phyloP scores from a whole-genome alignment of 495 filamentous ascomycete genomes.

The Hypoxylon perforatum region DNA sequence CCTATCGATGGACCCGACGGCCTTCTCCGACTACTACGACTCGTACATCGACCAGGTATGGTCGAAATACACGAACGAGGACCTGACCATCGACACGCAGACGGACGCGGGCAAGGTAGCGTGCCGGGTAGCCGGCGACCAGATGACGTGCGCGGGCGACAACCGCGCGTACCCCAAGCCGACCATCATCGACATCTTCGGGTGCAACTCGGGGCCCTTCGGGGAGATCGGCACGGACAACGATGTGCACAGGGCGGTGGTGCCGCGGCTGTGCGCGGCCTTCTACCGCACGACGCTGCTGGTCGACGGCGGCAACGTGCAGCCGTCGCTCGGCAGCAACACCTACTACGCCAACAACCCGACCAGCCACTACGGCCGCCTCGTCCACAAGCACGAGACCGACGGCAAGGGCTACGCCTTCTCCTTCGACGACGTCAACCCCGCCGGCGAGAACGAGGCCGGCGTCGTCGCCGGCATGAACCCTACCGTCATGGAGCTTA shows the following conservation, averaged over 20 bases:
- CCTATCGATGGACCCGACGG: conserved; percentile 39
- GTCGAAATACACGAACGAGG: conserved; percentile 47
- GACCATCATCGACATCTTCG: conserved; percentile 54
- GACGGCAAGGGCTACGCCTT: conserved; percentile 60
- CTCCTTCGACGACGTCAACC: conserved; percentile 62
- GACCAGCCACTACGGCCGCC: conserved; percentile 56
- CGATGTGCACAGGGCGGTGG: conserved; percentile 52
- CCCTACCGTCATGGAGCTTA: conserved; percentile 21
- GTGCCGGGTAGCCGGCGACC: conserved; percentile 49
- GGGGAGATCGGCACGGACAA: conserved; percentile 49
- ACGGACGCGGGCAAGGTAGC: conserved; percentile 48
- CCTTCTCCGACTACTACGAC: conserved; percentile 51
- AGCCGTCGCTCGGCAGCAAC: conserved; percentile 44
- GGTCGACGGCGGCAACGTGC: conserved; percentile 52
- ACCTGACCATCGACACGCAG: conserved; percentile 56
- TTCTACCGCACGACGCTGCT: conserved; percentile 57
- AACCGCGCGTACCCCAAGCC: conserved; percentile 55
- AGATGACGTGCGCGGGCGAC: conserved; percentile 51
- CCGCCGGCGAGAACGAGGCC: conserved; percentile 48
- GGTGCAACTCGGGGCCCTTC: conserved; percentile 62
- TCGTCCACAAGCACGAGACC: conserved; percentile 57
- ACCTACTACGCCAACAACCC: conserved; percentile 49
- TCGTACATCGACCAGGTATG: conserved; percentile 57
- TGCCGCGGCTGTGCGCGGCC: conserved; percentile 59
- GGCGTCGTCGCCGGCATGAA: conserved; percentile 47